These are phyloP conservation scores for Escovopsis sp. DNA, from an alignment of 2,329 filamentous ascomycete species.

Conservation along the genomic window DNA sequence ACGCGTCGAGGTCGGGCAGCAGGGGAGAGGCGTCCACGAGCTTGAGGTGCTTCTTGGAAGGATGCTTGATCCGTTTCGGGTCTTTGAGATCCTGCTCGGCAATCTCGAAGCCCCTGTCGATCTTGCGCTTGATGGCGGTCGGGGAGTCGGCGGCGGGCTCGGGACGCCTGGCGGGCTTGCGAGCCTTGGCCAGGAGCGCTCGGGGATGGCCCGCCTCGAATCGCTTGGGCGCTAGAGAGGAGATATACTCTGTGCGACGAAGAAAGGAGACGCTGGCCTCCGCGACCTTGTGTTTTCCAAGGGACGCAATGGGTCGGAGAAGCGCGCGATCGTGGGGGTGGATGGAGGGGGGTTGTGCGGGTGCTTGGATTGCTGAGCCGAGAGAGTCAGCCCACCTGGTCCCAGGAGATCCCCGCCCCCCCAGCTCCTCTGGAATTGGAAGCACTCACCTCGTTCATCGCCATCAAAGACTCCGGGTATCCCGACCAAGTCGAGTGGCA, in stretches of 20 bases:
- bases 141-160: constrained; percentile 46
- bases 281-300: constrained; percentile 69
- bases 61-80: constrained; percentile 39
- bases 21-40: constrained; percentile 46
- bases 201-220: constrained; percentile 29
- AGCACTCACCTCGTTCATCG: constrained; percentile 67
- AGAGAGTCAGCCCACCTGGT: not conserved
- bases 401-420: too few relatives aligned
- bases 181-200: constrained; percentile 19
- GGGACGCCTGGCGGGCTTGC: constrained; percentile 33
- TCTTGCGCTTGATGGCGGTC: constrained; percentile 54
- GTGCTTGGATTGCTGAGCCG: constrained; percentile 61
- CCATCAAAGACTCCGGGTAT: constrained; percentile 91
- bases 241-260: constrained; percentile 91
- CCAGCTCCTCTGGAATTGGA: not conserved
- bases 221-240: constrained; percentile 41
- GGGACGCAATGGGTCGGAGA: constrained; percentile 65
- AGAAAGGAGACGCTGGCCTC: constrained; percentile 82
- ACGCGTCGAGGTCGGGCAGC: constrained; percentile 52
- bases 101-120: constrained; percentile 44
- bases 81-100: constrained; percentile 41
- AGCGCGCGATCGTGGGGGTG: constrained; percentile 77
- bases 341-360: constrained; percentile 52
- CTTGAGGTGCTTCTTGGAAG: constrained; percentile 41
- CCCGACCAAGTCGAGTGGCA: constrained; percentile 91